Evolutionary conservation across 768 basidiomycete species (phyloP), one percentile per base, ranked within the genome.

Genomic region (Harrya chromipes): DNA sequence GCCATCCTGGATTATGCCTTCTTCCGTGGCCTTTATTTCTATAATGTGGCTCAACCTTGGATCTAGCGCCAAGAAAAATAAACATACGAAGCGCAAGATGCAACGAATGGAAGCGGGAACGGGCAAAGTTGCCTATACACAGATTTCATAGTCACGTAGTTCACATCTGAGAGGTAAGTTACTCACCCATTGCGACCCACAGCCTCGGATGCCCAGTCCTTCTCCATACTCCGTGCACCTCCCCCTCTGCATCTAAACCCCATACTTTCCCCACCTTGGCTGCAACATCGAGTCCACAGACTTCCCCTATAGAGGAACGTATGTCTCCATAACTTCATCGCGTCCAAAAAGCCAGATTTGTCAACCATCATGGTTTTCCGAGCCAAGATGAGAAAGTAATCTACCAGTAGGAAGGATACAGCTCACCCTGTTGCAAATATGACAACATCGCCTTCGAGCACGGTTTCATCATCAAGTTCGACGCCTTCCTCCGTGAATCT

Each of bases 211-310:
- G 58, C 6, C 63, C 65, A 1, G 60, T 68, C 38, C 59, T 60
- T 50, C 62, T 68, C 65, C 63, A 69, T 9, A 59, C 60, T 0
- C 78, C 78, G 17, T 74, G 69, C 21, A 82, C 57, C 60, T 87
- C 84, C 2, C 84, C 83, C 66, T 90, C 83, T 35, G 70, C 65
- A 61, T 85, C 75, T 46, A 88, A 57, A 34, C 85, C 80, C 87
- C 85, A 82, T 14, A 85, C 64, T n/a, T 74, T 71, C 46, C 76
- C 73, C 50, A 83, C 69, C 60, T 72, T 69, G 35, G 69, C 53
- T 1, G 67, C 72, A 9, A 80, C 61, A 20, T 75, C 72, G 3
- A 74, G 65, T 0, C 78, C 82, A 46, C 79, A 75, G 6, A 85
- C 63, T 17, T 67, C 59, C 46, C 62, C 62, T 26, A 81, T 58